A percentile compares a stretch with the other conserved stretches of the same genome.
phyloP scores from a whole-genome alignment of 169 alveolate species.

The Plasmodium knowlesi region DNA sequence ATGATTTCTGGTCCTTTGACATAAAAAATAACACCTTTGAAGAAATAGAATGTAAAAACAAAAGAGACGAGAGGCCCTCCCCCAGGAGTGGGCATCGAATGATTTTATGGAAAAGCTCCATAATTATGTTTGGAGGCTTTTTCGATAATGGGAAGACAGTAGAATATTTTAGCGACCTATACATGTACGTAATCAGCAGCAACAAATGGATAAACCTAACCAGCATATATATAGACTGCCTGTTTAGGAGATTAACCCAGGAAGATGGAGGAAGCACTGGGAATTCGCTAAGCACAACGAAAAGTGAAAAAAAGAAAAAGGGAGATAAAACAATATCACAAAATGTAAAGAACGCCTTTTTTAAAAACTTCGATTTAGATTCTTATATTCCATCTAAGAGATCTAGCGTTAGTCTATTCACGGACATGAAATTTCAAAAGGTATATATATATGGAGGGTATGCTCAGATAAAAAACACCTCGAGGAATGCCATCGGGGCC shows the following conservation, averaged over 20 bases:
- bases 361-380: slow-evolving; percentile 62
- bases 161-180: slow-evolving; percentile 90
- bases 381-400: slow-evolving; percentile 64
- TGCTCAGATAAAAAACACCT: slow-evolving; percentile 87
- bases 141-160: slow-evolving; percentile 88
- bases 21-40: slow-evolving; percentile 85
- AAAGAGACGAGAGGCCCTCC: slow-evolving; percentile 82
- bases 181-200: slow-evolving; percentile 79
- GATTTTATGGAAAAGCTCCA: slow-evolving; percentile 91
- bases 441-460: slow-evolving; percentile 92
- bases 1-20: slow-evolving; percentile 89
- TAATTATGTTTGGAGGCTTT: slow-evolving; percentile 93
- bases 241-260: slow-evolving; percentile 78
- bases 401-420: slow-evolving; percentile 42
- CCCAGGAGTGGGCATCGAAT: slow-evolving; percentile 94
- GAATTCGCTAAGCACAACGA: background rate
- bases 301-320: slow-evolving; percentile 27
- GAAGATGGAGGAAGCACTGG: slow-evolving; percentile 15
- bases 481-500: slow-evolving; percentile 87
- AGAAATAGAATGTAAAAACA: slow-evolving; percentile 85
- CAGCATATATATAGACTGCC: slow-evolving; percentile 70
- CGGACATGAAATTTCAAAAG: slow-evolving; percentile 74
- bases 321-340: slow-evolving; percentile 12
- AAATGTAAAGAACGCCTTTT: slow-evolving; percentile 41
- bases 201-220: slow-evolving; percentile 77